Conservation (phyloP, 116 monocot species). For the Iris pallida region DNA sequence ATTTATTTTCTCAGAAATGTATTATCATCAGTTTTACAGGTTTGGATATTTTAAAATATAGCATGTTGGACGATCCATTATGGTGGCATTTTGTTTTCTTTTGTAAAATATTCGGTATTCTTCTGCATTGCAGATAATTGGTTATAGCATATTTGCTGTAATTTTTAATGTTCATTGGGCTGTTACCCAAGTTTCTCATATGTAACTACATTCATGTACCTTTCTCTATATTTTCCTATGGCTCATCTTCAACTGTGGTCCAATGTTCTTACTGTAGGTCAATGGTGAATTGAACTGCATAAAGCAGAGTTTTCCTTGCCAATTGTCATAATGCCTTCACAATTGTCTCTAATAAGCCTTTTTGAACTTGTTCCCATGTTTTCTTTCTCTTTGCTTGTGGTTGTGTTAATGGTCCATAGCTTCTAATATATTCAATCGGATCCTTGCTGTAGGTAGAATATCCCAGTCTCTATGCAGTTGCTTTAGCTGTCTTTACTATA, state of each 20-base stretch:
- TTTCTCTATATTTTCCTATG: neutral
- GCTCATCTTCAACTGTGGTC: neutral
- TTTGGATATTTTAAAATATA: conserved; percentile 82
- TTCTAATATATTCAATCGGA: neutral
- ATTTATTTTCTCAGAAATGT: neutral
- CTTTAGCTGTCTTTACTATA: conserved; percentile 57
- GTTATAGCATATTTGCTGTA: conserved; percentile 80
- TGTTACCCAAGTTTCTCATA: conserved; percentile 82
- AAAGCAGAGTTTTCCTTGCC: conserved; percentile 69
- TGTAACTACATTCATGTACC: conserved; percentile 28
- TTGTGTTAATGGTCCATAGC: neutral
- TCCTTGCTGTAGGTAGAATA: conserved; percentile 56
- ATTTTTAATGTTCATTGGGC: conserved; percentile 90
- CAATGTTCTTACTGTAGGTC: conserved; percentile 34
- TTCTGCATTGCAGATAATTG: conserved; percentile 47
- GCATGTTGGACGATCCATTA: conserved; percentile 69
- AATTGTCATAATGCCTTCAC: conserved; percentile 92
- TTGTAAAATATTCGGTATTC: conserved; percentile 53
- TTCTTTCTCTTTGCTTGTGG: neutral
- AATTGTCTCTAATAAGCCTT: conserved; percentile 41
- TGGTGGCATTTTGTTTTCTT: conserved; percentile 79
- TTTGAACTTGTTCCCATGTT: neutral
- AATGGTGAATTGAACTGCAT: conserved; percentile 81
- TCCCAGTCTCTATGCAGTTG: conserved; percentile 62
- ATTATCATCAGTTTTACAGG: conserved; percentile 57